phyloP scores from a whole-genome alignment of 2,329 filamentous ascomycete genomes.

The Tolypocladium ovalisporum region DNA sequence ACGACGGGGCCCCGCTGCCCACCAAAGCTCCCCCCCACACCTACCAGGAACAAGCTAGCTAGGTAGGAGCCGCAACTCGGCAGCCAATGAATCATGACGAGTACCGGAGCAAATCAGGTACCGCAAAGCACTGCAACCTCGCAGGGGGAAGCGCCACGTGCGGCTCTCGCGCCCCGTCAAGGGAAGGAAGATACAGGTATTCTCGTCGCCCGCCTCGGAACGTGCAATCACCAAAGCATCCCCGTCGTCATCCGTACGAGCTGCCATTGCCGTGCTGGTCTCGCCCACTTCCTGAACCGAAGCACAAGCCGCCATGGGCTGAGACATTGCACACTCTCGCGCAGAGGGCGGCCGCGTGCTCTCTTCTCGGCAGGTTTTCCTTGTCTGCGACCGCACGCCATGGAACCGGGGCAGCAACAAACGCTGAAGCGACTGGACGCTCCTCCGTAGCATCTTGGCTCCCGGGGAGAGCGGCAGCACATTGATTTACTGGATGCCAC shows the following conservation, averaged over 20 bases:
- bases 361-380: too few species aligned
- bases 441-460: not conserved
- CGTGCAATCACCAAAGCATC: too few species aligned
- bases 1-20: not conserved
- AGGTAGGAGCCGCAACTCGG: not conserved
- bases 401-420: not conserved
- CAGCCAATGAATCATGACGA: not conserved
- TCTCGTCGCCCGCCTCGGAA: too few species aligned
- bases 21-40: too few species aligned
- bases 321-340: not conserved
- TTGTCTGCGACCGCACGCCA: not conserved
- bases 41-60: too few species aligned
- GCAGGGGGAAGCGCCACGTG: not conserved
- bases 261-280: not conserved
- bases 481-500: not conserved
- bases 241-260: not conserved
- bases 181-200: too few species aligned
- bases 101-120: not conserved
- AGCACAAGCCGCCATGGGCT: not conserved
- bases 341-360: too few species aligned
- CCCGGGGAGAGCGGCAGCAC: not conserved
- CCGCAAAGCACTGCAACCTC: not conserved
- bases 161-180: too few species aligned
- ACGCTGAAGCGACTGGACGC: not conserved
- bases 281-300: not conserved